phyloP scores from a whole-genome alignment of 805 yeast genomes.

The Middelhovenomyces tepae region DNA sequence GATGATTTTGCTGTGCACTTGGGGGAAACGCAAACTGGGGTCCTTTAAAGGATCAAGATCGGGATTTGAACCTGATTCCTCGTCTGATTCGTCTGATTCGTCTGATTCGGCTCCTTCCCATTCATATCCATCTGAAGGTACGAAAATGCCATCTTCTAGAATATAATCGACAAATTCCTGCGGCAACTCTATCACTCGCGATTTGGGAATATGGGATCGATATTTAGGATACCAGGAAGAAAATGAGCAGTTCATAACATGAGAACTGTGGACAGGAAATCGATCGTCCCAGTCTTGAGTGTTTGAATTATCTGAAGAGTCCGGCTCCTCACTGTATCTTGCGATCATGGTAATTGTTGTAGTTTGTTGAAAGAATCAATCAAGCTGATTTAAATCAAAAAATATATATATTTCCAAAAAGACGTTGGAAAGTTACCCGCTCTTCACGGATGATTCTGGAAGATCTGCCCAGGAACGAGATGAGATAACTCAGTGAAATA shows the following conservation, averaged over 20 bases:
- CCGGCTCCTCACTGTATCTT: conserved; percentile 22
- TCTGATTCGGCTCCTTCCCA: conserved; percentile 69
- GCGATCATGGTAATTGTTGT: conserved; percentile 35
- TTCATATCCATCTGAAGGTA: conserved; percentile 42
- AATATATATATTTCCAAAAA: too few relatives aligned
- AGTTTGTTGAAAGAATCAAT: too few relatives aligned
- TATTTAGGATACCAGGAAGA: conserved; percentile 54
- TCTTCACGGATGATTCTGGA: too few relatives aligned
- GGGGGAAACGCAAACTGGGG: conserved; percentile 46
- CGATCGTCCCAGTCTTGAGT: too few relatives aligned
- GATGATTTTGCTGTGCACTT: conserved; percentile 48
- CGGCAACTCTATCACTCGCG: conserved; percentile 47
- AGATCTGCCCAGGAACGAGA: too few relatives aligned
- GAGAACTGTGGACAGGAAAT: conserved; percentile 18
- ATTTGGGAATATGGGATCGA: conserved; percentile 39
- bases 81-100: conserved; percentile 24
- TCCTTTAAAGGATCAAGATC: conserved; percentile 22
- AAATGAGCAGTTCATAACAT: conserved; percentile 44
- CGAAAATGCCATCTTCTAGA: conserved; percentile 55
- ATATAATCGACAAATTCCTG: conserved; percentile 49
- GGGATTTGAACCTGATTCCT: conserved; percentile 19
- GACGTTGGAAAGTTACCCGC: too few relatives aligned
- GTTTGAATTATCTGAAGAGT: conserved; percentile 14
- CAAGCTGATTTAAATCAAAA: too few relatives aligned
- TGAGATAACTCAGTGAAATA: too few relatives aligned